Evolutionary conservation across 768 basidiomycete species (phyloP), one percentile per base, ranked within the genome.

Genomic region (Tylopilus subfusipes): DNA sequence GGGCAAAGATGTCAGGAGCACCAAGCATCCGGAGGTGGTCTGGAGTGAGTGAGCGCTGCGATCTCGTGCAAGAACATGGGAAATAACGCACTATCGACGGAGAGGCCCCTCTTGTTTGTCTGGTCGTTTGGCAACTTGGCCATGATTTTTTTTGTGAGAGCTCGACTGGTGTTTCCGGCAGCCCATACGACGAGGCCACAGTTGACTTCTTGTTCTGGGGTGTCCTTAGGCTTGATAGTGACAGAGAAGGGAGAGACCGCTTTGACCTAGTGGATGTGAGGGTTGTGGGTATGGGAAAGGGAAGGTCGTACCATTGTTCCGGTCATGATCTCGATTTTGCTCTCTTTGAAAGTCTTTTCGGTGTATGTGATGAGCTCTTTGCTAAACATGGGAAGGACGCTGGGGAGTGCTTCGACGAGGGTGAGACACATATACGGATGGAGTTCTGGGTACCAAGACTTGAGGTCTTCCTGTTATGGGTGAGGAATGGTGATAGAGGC

Each of bases 121-220:
- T 98, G 97, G 2, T 74, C 76, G 25, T 76, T 73, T 14, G 90
- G 79, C 22, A 97, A 72, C 65, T 90, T 86, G 53, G 78, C 77
- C 88, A 93, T 83, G 52, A 85, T 70, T 61, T 83, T 80, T 50
- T 71, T 72, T 5, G 84, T 83, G 54, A 89, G 72, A 42, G 73
- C 55, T 40, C 83, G 72, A 10, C 76, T 72, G 18, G 77, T 82
- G 67, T 84, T 84, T 53, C 82, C 78, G n/a, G 83, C 88, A 33
- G 90, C 92, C 94, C 96, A 97, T 46, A 98, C 86, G 58, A 99
- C 88, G 65, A 97, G 80, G 30, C 97, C 96, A 69, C 92, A 96
- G 10, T 93, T 95, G 54, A 98, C 85, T 62, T 98, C 94, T 48
- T 80, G 76, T 62, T 91, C 82, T 48, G 76, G 80, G 69, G 89